phyloP scores from a whole-genome alignment of 306 rosid genomes.

The Trifolium fragiferum region DNA sequence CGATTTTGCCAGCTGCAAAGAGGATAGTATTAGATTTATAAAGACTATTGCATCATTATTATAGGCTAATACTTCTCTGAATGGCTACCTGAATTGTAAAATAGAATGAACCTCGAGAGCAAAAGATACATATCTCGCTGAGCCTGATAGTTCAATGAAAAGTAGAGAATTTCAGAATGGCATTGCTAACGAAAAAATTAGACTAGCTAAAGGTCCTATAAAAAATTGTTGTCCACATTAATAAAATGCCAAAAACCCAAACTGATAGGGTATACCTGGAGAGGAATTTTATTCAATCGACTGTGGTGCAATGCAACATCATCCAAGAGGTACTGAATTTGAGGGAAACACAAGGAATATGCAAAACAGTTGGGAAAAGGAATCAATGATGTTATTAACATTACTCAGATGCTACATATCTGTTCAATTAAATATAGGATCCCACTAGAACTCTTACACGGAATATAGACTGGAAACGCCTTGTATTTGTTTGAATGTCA shows the following conservation, averaged over 20 bases:
- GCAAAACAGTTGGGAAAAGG: constrained; percentile 32
- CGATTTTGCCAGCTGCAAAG: constrained; percentile 74
- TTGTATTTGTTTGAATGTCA: constrained; percentile 86
- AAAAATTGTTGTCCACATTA: background rate
- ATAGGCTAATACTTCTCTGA: constrained; percentile 27
- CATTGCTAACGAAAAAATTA: constrained; percentile 31
- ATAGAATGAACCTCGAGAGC: constrained; percentile 88
- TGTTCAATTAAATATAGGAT: constrained; percentile 31
- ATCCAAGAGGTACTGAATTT: constrained; percentile 82
- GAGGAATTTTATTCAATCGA: constrained; percentile 65
- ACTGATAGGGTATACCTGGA: constrained; percentile 46
- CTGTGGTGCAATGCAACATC: constrained; percentile 82
- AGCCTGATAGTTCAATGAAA: constrained; percentile 64
- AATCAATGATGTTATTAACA: constrained; percentile 9
- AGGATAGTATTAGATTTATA: constrained; percentile 35
- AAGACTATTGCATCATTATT: constrained; percentile 35
- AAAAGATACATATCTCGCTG: constrained; percentile 90
- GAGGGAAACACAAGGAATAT: constrained; percentile 38
- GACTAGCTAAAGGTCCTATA: constrained; percentile 8
- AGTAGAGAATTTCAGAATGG: constrained; percentile 36
- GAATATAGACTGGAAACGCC: constrained; percentile 83
- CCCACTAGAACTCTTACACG: constrained; percentile 58
- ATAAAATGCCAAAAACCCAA: constrained; percentile 32
- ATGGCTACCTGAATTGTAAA: constrained; percentile 82
- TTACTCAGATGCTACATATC: constrained; percentile 27